Percentiles rank a stretch among this genome's conserved stretches.
Conservation (phyloP, 2,329 filamentous ascomycete genomes). For the Talaromyces sp. region DNA sequence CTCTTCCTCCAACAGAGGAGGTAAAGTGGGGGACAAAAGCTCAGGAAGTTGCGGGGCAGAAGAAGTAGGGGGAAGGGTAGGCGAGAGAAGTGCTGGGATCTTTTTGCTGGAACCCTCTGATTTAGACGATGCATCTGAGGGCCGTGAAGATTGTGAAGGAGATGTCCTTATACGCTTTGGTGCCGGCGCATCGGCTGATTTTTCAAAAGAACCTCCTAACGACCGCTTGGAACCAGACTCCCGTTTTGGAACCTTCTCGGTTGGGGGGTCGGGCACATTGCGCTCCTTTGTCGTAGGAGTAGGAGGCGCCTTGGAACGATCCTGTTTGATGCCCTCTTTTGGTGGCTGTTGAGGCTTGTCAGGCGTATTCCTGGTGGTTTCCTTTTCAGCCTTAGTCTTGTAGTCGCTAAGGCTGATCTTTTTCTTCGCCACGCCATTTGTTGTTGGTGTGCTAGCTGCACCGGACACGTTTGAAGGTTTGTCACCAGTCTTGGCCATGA, state of each 20-base stretch:
- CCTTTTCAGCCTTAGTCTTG: conserved; percentile 49
- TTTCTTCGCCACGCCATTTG: conserved; percentile 46
- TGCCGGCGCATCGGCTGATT: conserved; percentile 17
- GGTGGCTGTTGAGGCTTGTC: background rate
- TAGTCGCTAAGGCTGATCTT: conserved; percentile 59
- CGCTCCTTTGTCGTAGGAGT: conserved; percentile 4
- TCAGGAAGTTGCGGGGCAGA: conserved; percentile 40
- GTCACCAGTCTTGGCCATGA: conserved; percentile 38
- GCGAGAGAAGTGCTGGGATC: conserved; percentile 34
- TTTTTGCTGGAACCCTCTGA: conserved; percentile 16
- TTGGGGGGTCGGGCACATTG: background rate
- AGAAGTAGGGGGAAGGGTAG: conserved; percentile 40
- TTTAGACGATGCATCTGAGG: conserved; percentile 18
- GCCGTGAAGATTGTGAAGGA: conserved; percentile 18
- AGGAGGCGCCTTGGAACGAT: conserved; percentile 13
- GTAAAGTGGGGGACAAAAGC: conserved; percentile 55
- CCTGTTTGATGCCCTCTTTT: conserved; percentile 12
- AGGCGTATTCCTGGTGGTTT: conserved; percentile 1
- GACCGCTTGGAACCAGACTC: conserved; percentile 13
- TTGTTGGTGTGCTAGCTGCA: conserved; percentile 26
- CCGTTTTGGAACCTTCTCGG: conserved; percentile 3
- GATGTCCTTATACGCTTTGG: conserved; percentile 38
- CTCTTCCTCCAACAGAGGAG: conserved; percentile 50
- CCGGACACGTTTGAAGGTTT: conserved; percentile 22
- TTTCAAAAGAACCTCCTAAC: conserved; percentile 1